Percentiles rank a stretch among this genome's conserved stretches.
Evolutionary conservation across 352 stramenopile species (phyloP).

Genomic region (Pythium insidiosum): DNA sequence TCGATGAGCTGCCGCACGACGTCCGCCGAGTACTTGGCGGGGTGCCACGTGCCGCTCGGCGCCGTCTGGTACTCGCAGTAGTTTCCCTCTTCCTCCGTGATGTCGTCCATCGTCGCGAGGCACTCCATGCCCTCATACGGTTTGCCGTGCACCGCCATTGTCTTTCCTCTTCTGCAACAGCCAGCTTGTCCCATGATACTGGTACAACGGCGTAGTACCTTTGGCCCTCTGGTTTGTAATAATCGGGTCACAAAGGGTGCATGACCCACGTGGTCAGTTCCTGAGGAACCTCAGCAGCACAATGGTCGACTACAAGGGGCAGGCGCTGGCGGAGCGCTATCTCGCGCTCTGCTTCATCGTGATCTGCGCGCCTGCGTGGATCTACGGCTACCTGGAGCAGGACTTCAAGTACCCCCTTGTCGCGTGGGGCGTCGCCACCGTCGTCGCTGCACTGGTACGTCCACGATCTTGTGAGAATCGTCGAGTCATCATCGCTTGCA

Average conservation of each 20-base stretch:
- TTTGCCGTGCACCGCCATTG: slow-evolving; percentile 49
- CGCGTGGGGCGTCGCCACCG: slow-evolving; percentile 54
- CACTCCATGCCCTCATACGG: slow-evolving; percentile 86
- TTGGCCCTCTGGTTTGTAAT: slow-evolving; percentile 1
- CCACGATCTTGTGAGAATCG: too few species aligned
- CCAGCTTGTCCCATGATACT: background rate
- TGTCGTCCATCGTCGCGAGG: slow-evolving; percentile 93
- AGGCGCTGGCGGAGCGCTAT: slow-evolving; percentile 55
- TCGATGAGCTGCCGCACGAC: slow-evolving; percentile 80
- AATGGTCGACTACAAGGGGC: slow-evolving; percentile 87
- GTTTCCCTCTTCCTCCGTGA: slow-evolving; percentile 84
- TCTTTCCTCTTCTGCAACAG: background rate
- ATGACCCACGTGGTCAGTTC: slow-evolving; percentile 16
- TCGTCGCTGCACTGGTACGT: slow-evolving; percentile 48
- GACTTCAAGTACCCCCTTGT: slow-evolving; percentile 77
- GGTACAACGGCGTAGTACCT: background rate
- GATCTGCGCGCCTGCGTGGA: slow-evolving; percentile 72
- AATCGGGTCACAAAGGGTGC: too few species aligned
- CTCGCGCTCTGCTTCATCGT: slow-evolving; percentile 60
- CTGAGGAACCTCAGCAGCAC: background rate
- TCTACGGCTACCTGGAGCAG: slow-evolving; percentile 79
- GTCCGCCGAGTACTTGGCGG: slow-evolving; percentile 63
- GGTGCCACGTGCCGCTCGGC: slow-evolving; percentile 85
- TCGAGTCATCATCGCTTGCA: too few species aligned
- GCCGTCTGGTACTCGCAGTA: slow-evolving; percentile 91